Evolutionary conservation across 495 filamentous ascomycete genomes (phyloP), one percentile per base, ranked within the genome.

Genomic region (Xylaria venustula): DNA sequence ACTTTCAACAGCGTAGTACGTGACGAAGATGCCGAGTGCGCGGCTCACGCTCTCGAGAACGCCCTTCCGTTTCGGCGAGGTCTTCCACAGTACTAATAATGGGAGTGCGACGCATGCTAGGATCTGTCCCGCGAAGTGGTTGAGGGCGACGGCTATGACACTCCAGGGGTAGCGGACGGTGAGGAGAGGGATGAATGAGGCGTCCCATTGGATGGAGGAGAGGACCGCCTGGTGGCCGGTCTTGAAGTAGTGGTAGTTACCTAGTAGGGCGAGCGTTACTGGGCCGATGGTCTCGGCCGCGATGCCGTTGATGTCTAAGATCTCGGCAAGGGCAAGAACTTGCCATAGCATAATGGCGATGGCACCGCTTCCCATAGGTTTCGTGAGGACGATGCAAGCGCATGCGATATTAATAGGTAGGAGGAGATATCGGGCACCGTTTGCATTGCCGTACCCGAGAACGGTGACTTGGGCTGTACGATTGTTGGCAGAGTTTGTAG

Each of bases 151-250:
- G 6, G 92, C 77, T 7, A 97, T 61, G 0, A 94, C 92, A 9
- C 86, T 87, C 88, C 89, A 97, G 32, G 95, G 94, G 75, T 98
- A 97, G 63, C 83, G 83, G 67, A 98, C 84, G 2, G 86, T 84
- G 46, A 86, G 82, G 26, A 98, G 79, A 1, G 95, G 89, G 65
- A 99, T 90, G 80, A 98, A 98, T 22, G 92, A 93, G n/a, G 84
- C 81, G 74, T 98, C 92, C 94, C 94, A 99, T 67, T 99, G 95
- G 71, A 99, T 95, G 60, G 84, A 88, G 65, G 85, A 82, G 22
- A 97, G 83, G 0, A 87, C 88, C 15, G 93, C 93, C 74, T 98
- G 95, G 74, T 99, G 94, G 64, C 94, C 94, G 0, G 94, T 99
- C 66, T 93, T 96, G 86, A 99, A 99, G 80, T 88, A 99, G 77